Percentiles rank a stretch among this genome's conserved stretches.
phyloP scores from a whole-genome alignment of 2,329 filamentous ascomycete genomes.

The Botrytis tulipae region DNA sequence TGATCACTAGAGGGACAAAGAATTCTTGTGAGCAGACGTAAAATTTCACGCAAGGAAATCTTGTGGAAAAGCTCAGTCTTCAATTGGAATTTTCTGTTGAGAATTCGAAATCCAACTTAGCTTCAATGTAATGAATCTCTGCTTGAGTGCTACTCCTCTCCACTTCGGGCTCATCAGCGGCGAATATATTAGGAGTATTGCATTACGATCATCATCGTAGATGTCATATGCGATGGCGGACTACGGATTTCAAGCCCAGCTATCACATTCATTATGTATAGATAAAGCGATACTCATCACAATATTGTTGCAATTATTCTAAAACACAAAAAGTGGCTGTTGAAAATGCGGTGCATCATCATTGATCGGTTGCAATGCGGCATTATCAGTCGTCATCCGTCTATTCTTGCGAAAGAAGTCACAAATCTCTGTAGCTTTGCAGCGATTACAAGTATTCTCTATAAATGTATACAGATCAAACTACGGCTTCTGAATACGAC shows the following conservation, averaged over 20 bases:
- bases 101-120: background rate
- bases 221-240: rapidly evolving
- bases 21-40: background rate
- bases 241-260: no score
- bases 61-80: no score
- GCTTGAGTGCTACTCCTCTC: no score
- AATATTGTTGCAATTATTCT: background rate
- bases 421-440: background rate
- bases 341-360: background rate
- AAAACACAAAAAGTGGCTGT: background rate
- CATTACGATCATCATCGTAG: no score
- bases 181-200: no score
- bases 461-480: background rate
- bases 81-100: background rate
- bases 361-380: background rate
- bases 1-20: background rate
- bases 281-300: background rate
- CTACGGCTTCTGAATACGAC: background rate
- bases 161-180: no score
- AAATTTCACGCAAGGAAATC: rapidly evolving
- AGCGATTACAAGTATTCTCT: background rate
- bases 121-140: background rate
- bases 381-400: background rate
- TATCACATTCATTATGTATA: no score
- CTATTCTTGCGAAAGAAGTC: background rate